Percentiles rank a stretch among this genome's conserved stretches.
These are phyloP conservation scores for Hura crepitans DNA, from an alignment of 441 rosid genomes.

Conservation along the genomic window DNA sequence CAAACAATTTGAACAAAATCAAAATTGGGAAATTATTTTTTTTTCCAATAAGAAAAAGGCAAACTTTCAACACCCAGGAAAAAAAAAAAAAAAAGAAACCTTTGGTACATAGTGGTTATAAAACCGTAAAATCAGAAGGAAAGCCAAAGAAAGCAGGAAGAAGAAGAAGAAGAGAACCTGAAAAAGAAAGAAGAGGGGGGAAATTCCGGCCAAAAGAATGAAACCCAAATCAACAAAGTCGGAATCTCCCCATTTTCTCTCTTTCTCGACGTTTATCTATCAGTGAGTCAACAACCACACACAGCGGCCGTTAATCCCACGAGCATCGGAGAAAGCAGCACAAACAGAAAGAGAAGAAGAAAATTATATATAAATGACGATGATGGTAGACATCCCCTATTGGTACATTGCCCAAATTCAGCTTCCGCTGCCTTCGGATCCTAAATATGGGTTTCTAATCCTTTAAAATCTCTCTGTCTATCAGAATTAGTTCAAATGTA, in stretches of 20 bases:
- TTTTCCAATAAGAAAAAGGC: too few relatives aligned
- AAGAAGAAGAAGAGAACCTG: constrained; percentile 28
- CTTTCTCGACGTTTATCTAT: neutral
- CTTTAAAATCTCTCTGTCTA: neutral
- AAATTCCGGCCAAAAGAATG: constrained; percentile 18
- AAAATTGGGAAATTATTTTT: neutral
- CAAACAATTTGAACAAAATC: neutral
- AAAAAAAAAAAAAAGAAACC: neutral
- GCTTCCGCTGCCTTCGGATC: constrained; percentile 11
- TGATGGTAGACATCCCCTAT: neutral
- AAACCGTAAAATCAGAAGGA: neutral
- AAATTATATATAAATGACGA: neutral
- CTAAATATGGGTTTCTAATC: neutral
- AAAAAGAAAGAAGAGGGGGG: constrained; percentile 29
- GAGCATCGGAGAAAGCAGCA: neutral
- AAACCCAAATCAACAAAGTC: constrained; percentile 24
- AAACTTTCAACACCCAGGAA: neutral
- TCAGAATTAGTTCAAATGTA: neutral
- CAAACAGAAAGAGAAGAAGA: too few relatives aligned
- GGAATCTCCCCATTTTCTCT: constrained; percentile 23
- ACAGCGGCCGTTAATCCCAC: constrained; percentile 18
- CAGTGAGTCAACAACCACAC: constrained; percentile 15
- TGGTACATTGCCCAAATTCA: neutral
- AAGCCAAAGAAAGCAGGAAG: neutral
- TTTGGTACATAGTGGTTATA: neutral